These are phyloP conservation scores for Beta vulgaris DNA, from an alignment of 148 eudicot species.

Conservation along the genomic window DNA sequence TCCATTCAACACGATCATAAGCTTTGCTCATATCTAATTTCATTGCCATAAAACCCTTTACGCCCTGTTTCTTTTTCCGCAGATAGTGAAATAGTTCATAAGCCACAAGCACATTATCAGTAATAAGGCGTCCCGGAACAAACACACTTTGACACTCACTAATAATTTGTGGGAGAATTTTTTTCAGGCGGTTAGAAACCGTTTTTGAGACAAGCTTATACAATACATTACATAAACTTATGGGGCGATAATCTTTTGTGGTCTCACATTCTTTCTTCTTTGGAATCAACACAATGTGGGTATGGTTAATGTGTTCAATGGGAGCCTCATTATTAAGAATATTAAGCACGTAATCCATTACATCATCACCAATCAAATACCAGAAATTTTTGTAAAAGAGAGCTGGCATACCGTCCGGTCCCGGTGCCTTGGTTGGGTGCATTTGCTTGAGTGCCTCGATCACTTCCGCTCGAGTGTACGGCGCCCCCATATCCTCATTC, in stretches of 20 bases:
- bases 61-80: background rate
- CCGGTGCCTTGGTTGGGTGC: background rate
- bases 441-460: no score
- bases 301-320: background rate
- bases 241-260: background rate
- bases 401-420: background rate
- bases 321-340: background rate
- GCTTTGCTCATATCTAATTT: no score
- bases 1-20: background rate
- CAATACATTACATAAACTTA: background rate
- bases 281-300: no score
- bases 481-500: no score
- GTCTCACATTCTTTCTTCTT: background rate
- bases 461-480: no score
- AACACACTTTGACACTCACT: background rate
- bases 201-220: background rate
- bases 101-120: background rate
- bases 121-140: no score
- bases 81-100: background rate
- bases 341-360: background rate
- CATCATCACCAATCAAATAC: background rate
- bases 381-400: background rate
- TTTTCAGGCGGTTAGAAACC: background rate
- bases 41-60: background rate
- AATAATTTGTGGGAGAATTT: background rate